These are phyloP conservation scores for Schoenoplectus tabernaemontani DNA, from an alignment of 202 grass and related monocot species.

Conservation along the genomic window DNA sequence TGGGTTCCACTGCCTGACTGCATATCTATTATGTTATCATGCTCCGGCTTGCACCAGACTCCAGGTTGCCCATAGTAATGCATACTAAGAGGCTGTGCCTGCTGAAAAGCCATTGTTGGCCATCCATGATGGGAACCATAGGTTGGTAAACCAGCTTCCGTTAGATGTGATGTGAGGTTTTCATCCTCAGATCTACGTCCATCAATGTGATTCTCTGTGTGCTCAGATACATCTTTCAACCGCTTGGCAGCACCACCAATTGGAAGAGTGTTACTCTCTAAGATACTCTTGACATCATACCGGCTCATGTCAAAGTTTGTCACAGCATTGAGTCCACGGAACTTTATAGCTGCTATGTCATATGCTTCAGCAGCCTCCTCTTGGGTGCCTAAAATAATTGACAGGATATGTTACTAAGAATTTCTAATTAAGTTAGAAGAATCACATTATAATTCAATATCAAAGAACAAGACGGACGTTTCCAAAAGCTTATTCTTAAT, in stretches of 20 bases:
- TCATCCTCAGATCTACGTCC: constrained; percentile 7
- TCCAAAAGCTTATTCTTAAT: not conserved
- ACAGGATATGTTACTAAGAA: too few species aligned
- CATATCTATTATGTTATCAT: constrained; percentile 31
- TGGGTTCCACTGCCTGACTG: constrained; percentile 19
- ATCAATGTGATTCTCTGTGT: constrained; percentile 16
- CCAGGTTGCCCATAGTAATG: constrained; percentile 30
- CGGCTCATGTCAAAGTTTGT: constrained; percentile 79
- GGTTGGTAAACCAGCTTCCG: constrained; percentile 11
- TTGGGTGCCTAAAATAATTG: constrained; percentile 53
- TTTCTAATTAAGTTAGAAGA: too few species aligned
- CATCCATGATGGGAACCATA: constrained; percentile 25
- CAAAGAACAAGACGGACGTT: not conserved
- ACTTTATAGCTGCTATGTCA: constrained; percentile 68
- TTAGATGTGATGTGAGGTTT: constrained; percentile 27
- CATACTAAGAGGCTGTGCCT: constrained; percentile 21
- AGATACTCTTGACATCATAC: constrained; percentile 59
- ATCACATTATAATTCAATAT: not conserved
- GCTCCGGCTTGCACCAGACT: constrained; percentile 57
- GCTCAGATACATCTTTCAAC: constrained; percentile 37
- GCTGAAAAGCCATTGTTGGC: constrained; percentile 21
- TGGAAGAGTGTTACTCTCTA: constrained; percentile 43
- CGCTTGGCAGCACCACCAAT: constrained; percentile 40
- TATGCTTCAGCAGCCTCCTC: constrained; percentile 83
- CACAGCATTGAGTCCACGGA: constrained; percentile 58